phyloP scores from a whole-genome alignment of 2,329 filamentous ascomycete species.

The Alternaria panax region DNA sequence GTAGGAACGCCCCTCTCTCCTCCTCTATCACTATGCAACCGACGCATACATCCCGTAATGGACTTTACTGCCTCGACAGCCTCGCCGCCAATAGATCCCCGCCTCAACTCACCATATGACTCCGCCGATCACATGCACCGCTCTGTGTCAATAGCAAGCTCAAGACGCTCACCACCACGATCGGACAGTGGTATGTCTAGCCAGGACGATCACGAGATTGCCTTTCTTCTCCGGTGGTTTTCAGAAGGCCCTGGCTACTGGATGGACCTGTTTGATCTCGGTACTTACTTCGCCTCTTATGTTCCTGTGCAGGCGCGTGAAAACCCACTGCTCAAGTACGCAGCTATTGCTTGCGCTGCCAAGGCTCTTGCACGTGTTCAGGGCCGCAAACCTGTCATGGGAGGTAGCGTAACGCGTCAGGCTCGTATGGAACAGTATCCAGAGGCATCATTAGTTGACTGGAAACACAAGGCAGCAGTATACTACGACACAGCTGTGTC shows the following conservation, averaged over 20 bases:
- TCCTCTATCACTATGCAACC: constrained; percentile 53
- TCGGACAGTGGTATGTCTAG: constrained; percentile 30
- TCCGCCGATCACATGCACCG: constrained; percentile 36
- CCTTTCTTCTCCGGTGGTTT: constrained; percentile 67
- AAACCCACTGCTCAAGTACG: constrained; percentile 60
- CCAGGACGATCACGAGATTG: constrained; percentile 61
- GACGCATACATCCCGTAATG: constrained; percentile 65
- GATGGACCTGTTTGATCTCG: constrained; percentile 65
- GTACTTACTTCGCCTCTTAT: constrained; percentile 66
- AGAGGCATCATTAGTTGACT: constrained; percentile 59
- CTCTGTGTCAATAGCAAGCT: constrained; percentile 34
- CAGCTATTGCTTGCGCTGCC: constrained; percentile 67
- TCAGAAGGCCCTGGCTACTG: constrained; percentile 67
- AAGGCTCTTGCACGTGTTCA: constrained; percentile 66
- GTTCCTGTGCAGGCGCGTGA: constrained; percentile 64
- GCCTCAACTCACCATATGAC: constrained; percentile 42
- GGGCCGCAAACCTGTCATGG: constrained; percentile 59
- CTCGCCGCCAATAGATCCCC: constrained; percentile 47
- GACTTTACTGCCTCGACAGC: constrained; percentile 36
- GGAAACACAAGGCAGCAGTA: constrained; percentile 67
- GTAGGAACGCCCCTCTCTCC: constrained; percentile 51
- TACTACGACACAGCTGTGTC: constrained; percentile 68
- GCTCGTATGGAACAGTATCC: constrained; percentile 62
- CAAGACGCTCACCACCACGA: constrained; percentile 33
- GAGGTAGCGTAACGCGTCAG: constrained; percentile 57